These are phyloP conservation scores for Hirschfeldia incana DNA, from an alignment of 345 rosid genomes.

Conservation along the genomic window DNA sequence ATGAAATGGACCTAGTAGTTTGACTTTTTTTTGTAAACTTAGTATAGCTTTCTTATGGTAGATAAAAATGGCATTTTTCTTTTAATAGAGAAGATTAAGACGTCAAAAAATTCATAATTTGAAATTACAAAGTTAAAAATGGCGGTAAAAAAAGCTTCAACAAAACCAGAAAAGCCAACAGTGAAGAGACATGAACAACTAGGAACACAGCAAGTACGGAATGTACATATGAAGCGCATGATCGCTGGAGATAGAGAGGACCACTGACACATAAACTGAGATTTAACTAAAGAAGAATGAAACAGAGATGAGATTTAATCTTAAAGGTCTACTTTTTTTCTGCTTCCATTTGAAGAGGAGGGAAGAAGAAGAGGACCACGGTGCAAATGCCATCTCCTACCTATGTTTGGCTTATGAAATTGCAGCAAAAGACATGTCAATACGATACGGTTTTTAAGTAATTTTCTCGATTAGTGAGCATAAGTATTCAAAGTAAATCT, in stretches of 20 bases:
- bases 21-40: too few species aligned
- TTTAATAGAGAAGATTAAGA: too few species aligned
- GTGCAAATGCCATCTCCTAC: not conserved
- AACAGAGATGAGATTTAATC: not conserved
- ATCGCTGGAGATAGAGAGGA: slow-evolving; percentile 32
- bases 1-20: too few species aligned
- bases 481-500: not conserved
- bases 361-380: slow-evolving; percentile 30
- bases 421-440: slow-evolving; percentile 27
- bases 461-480: slow-evolving; percentile 13
- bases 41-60: too few species aligned
- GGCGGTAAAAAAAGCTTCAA: slow-evolving; percentile 27
- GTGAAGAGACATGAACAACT: slow-evolving; percentile 25
- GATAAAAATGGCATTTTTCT: too few species aligned
- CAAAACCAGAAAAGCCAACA: slow-evolving; percentile 22
- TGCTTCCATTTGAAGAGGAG: not conserved
- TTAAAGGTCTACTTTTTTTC: not conserved
- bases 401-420: slow-evolving; percentile 15
- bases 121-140: slow-evolving; percentile 29
- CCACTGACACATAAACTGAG: slow-evolving; percentile 35
- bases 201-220: slow-evolving; percentile 29
- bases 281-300: slow-evolving; percentile 24
- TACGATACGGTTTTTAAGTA: not conserved
- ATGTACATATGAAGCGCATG: not conserved
- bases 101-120: not conserved